Percentiles rank a stretch among this genome's conserved stretches.
These are phyloP conservation scores for Solanum dulcamara DNA, from an alignment of 257 asterid genomes.

Conservation along the genomic window DNA sequence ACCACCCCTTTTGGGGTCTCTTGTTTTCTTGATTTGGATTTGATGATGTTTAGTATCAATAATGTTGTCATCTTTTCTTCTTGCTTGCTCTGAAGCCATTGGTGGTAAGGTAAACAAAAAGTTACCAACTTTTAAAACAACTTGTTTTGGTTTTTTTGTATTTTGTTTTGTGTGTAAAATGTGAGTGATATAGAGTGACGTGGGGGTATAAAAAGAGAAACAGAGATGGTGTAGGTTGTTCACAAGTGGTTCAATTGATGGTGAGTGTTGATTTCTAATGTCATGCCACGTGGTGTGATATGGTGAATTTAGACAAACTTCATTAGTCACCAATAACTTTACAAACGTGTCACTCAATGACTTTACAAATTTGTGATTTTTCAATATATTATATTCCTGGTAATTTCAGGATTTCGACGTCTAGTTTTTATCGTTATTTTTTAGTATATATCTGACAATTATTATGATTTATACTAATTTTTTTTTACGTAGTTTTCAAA, in stretches of 20 bases:
- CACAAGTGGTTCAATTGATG: not conserved
- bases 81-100: slow-evolving; percentile 43
- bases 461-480: too few relatives aligned
- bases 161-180: not conserved
- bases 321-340: not conserved
- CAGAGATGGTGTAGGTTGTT: not conserved
- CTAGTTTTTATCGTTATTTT: too few relatives aligned
- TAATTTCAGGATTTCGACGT: too few relatives aligned
- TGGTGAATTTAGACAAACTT: not conserved
- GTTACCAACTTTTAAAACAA: not conserved
- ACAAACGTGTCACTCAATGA: not conserved
- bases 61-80: slow-evolving; percentile 15
- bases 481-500: too few relatives aligned
- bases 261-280: not conserved
- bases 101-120: not conserved
- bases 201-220: not conserved
- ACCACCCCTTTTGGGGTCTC: slow-evolving; percentile 36
- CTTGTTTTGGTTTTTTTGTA: not conserved
- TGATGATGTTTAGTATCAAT: slow-evolving; percentile 21
- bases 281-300: not conserved
- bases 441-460: too few relatives aligned
- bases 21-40: slow-evolving; percentile 32
- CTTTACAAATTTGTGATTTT: too few relatives aligned
- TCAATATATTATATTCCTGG: too few relatives aligned
- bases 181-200: not conserved